These are phyloP conservation scores for Andrographis paniculata DNA, from an alignment of 305 asterid species.

Conservation along the genomic window DNA sequence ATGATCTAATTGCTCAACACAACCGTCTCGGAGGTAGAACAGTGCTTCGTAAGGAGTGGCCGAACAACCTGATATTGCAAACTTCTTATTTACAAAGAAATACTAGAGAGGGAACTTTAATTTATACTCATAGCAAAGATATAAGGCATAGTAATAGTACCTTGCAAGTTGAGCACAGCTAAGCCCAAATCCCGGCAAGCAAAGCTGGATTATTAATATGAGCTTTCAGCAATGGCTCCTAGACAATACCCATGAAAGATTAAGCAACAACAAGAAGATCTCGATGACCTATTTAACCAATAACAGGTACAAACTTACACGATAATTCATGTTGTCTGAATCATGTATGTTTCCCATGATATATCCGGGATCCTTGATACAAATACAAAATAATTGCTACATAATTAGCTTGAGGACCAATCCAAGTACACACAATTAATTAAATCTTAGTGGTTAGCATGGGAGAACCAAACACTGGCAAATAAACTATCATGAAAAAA, in stretches of 20 bases:
- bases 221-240: conserved; percentile 87
- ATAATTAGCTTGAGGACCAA: no score
- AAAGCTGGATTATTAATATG: conserved; percentile 80
- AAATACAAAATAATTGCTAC: no score
- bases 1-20: conserved; percentile 99
- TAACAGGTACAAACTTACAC: no score
- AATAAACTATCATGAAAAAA: no score
- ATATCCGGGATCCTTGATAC: no score
- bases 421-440: no score
- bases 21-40: conserved; percentile 95
- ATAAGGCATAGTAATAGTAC: conserved; percentile 29
- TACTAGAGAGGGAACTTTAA: not conserved
- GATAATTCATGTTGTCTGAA: no score
- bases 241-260: conserved; percentile 13
- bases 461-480: no score
- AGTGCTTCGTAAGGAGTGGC: conserved; percentile 97
- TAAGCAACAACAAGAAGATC: no score
- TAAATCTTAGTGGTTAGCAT: no score
- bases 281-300: no score
- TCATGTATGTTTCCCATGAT: no score
- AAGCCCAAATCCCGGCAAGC: conserved; percentile 93
- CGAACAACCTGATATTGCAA: conserved; percentile 69
- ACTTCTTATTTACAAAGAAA: conserved; percentile 14
- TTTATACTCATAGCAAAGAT: not conserved
- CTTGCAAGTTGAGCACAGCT: conserved; percentile 98